Base-by-base conservation (phyloP, 805 yeast genomes). In the Metschnikowia sp. region DNA sequence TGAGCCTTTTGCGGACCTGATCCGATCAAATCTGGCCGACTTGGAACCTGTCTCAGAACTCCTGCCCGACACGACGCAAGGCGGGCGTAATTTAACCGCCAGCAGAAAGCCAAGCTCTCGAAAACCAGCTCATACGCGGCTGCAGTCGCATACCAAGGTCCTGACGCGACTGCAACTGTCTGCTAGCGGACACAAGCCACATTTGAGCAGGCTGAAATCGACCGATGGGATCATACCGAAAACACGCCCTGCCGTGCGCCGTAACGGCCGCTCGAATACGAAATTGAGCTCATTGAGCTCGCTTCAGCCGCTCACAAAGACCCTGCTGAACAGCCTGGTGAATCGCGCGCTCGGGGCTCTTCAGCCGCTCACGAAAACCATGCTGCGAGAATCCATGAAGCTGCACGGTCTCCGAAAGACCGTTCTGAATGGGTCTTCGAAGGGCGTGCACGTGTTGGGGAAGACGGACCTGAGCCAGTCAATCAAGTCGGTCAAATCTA, bases 171-270 rank as follows among this genome's bases (percentile, higher is more conserved):
- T 47, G 9, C 39, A 48, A 10, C 29, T 45, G 28, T 47, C 50
- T 5, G 50, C 49, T 4, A 39, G 35, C 13, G 40, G 37, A 18
- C 32, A 37, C 13, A 50, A 47, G 26, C 76, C 76, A 6, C 47
- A 58, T 28, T 57, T 72, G 40, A 64, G 61, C 51, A 53, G 76
- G 44, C 69, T 75, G 18, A 72, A 69, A 44, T 70, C 76, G 9
- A 63, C 75, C 2, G 77, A 72, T 45, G 75, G 71, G 1, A 59
- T 72, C 15, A 46, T 61, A 9, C 59, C 66, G 37, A 50, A 63
- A 15, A 38, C 60, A 19, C 47, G 52, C n/a, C 52, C 58, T 3
- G 56, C 56, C 3, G 48, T 66, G 31, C 69, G 62, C 38, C 51
- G 74, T 36, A 70, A 63, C 49, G 68, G 65, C 52, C 55, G 73